phyloP scores from a whole-genome alignment of 345 rosid genomes.

The Crucihimalaya himalaica region DNA sequence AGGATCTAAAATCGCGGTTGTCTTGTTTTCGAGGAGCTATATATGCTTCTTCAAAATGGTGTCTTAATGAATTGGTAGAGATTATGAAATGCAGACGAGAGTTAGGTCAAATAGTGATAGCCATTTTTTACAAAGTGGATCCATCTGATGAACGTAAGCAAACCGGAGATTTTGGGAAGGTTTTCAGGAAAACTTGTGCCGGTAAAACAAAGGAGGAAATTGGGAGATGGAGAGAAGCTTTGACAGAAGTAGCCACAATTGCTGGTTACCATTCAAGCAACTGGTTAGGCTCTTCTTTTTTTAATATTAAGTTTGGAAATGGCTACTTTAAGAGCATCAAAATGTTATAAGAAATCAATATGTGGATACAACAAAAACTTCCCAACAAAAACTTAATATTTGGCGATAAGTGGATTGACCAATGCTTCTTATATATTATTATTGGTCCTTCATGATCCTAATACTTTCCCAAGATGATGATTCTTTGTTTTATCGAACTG shows the following conservation, averaged over 20 bases:
- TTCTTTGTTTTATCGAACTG: too few relatives aligned
- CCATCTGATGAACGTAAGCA: background rate
- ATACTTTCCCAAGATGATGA: too few relatives aligned
- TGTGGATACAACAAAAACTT: too few relatives aligned
- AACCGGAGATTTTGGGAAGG: conserved; percentile 1
- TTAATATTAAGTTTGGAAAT: background rate
- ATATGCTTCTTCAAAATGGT: conserved; percentile 16
- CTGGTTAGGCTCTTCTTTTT: conserved; percentile 21
- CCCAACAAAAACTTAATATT: too few relatives aligned
- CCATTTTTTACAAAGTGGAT: conserved; percentile 13
- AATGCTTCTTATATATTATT: too few relatives aligned
- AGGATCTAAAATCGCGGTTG: conserved; percentile 15
- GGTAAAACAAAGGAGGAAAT: background rate
- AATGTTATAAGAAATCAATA: background rate
- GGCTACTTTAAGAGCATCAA: background rate
- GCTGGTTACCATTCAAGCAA: conserved; percentile 27
- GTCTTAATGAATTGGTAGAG: conserved; percentile 29
- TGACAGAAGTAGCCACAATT: conserved; percentile 15
- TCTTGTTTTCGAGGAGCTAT: conserved; percentile 13
- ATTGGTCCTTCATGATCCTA: too few relatives aligned
- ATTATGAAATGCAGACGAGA: conserved; percentile 23
- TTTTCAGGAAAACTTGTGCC: background rate
- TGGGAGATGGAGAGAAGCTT: conserved; percentile 15
- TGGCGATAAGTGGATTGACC: too few relatives aligned
- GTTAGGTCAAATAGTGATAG: conserved; percentile 20